A percentile compares a stretch with the other conserved stretches of the same genome.
Evolutionary conservation across 495 filamentous ascomycete species (phyloP).

Genomic region (Penicillium cosmopolitanum): DNA sequence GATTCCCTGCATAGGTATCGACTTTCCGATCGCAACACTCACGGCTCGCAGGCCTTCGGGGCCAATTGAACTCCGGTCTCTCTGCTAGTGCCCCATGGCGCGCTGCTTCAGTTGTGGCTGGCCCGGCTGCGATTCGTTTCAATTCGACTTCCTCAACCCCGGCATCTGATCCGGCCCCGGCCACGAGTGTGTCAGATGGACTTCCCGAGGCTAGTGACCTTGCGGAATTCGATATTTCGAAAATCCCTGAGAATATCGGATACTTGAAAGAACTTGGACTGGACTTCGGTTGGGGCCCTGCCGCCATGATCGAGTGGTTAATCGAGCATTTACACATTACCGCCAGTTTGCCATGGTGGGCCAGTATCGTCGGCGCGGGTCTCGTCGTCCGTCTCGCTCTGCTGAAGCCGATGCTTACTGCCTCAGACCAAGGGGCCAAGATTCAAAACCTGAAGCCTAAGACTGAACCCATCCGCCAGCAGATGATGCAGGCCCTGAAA

Average conservation of each 20-base stretch:
- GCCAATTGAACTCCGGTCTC: slow-evolving; percentile 29
- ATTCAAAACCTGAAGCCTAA: slow-evolving; percentile 49
- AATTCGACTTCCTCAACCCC: slow-evolving; percentile 46
- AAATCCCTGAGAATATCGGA: slow-evolving; percentile 73
- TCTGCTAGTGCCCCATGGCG: slow-evolving; percentile 32
- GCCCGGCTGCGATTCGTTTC: slow-evolving; percentile 42
- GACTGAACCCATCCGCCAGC: slow-evolving; percentile 28
- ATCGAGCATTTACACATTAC: slow-evolving; percentile 83
- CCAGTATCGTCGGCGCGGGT: slow-evolving; percentile 65
- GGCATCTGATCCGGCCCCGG: slow-evolving; percentile 24
- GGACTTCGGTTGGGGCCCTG: slow-evolving; percentile 82
- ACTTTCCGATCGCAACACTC: slow-evolving; percentile 38
- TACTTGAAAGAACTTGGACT: slow-evolving; percentile 82
- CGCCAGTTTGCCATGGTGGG: slow-evolving; percentile 79
- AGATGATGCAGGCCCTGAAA: slow-evolving; percentile 47
- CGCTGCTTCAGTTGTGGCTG: slow-evolving; percentile 23
- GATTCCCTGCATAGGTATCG: slow-evolving; percentile 37
- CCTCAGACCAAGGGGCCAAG: slow-evolving; percentile 61
- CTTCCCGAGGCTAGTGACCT: slow-evolving; percentile 25
- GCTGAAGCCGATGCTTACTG: slow-evolving; percentile 63
- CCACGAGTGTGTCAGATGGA: slow-evolving; percentile 12
- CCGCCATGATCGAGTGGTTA: slow-evolving; percentile 66
- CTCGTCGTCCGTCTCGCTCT: slow-evolving; percentile 65
- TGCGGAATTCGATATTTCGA: slow-evolving; percentile 41
- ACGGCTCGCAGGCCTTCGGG: slow-evolving; percentile 26